Evolutionary conservation across 768 basidiomycete genomes (phyloP).

Genomic region (Boletus tylopilopsis): DNA sequence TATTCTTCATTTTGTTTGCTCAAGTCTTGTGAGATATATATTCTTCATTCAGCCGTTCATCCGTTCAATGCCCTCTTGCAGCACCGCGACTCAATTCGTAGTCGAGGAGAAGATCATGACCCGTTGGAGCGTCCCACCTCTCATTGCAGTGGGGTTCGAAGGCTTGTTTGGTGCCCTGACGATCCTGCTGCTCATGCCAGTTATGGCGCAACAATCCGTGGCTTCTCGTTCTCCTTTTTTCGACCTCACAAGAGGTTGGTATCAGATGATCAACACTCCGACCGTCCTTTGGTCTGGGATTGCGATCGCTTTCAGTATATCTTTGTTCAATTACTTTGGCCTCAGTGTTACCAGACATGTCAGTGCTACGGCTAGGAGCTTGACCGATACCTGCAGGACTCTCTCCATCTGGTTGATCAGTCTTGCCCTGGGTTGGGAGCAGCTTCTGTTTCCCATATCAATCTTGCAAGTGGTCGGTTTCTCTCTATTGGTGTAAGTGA

Average conservation of each 20-base stretch:
- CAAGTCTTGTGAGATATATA: slow-evolving; percentile 75
- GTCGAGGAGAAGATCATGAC: slow-evolving; percentile 96
- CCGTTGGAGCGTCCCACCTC: slow-evolving; percentile 79
- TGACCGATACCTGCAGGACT: slow-evolving; percentile 94
- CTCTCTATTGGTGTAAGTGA: slow-evolving; percentile 79
- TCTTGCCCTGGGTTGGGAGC: slow-evolving; percentile 88
- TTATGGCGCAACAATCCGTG: slow-evolving; percentile 69
- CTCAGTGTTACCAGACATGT: slow-evolving; percentile 90
- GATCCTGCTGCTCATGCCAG: slow-evolving; percentile 73
- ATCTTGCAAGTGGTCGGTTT: slow-evolving; percentile 84
- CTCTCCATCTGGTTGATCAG: slow-evolving; percentile 95
- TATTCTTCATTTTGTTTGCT: slow-evolving; percentile 89
- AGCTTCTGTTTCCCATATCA: slow-evolving; percentile 75
- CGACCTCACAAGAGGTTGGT: slow-evolving; percentile 85
- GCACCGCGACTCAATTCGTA: slow-evolving; percentile 90
- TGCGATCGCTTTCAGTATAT: slow-evolving; percentile 73
- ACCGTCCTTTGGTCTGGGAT: slow-evolving; percentile 63
- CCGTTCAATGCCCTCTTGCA: slow-evolving; percentile 29
- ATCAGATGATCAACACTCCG: slow-evolving; percentile 81
- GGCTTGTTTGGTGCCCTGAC: slow-evolving; percentile 87
- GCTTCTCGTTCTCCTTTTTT: slow-evolving; percentile 68
- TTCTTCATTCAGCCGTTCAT: not conserved
- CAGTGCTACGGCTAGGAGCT: slow-evolving; percentile 85
- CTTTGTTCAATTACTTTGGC: slow-evolving; percentile 86
- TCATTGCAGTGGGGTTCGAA: slow-evolving; percentile 92